Conservation (phyloP, 805 yeast genomes). For the Clavispora fructus region DNA sequence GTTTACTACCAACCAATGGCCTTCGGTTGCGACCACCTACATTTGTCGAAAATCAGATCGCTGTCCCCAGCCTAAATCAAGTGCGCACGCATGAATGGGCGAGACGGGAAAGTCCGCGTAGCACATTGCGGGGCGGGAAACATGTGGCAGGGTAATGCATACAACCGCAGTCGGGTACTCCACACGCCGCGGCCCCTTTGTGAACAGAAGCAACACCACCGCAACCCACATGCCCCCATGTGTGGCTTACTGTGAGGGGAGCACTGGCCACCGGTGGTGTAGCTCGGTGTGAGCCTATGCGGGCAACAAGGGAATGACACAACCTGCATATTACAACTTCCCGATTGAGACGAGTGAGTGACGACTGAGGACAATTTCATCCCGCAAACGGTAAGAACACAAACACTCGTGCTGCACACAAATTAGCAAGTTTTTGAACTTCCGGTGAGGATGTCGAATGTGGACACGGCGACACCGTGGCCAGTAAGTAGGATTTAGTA, state of each 20-base stretch:
- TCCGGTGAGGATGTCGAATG: neutral
- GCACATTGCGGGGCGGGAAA: neutral
- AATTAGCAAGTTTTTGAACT: neutral
- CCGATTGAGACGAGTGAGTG: slow-evolving; percentile 7
- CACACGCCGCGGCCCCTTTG: too few species aligned
- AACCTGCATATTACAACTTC: slow-evolving; percentile 3
- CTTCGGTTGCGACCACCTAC: too few species aligned
- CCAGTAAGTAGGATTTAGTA: neutral
- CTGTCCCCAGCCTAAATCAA: neutral
- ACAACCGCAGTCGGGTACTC: neutral
- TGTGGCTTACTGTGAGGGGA: neutral
- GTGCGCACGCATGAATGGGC: neutral
- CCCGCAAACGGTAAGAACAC: neutral
- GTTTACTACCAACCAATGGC: too few species aligned
- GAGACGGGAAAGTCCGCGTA: neutral
- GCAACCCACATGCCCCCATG: neutral
- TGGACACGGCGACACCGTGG: neutral
- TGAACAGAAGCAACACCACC: too few species aligned
- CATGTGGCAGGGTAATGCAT: neutral
- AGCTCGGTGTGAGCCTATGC: neutral
- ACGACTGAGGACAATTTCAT: slow-evolving; percentile 6
- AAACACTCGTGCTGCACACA: neutral
- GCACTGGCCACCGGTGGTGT: neutral
- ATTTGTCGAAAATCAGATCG: too few species aligned
- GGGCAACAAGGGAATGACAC: slow-evolving; percentile 1